Evolutionary conservation across 2,329 filamentous ascomycete species (phyloP), one percentile per base, ranked within the genome.

Genomic region (Cryphonectria naterciae): DNA sequence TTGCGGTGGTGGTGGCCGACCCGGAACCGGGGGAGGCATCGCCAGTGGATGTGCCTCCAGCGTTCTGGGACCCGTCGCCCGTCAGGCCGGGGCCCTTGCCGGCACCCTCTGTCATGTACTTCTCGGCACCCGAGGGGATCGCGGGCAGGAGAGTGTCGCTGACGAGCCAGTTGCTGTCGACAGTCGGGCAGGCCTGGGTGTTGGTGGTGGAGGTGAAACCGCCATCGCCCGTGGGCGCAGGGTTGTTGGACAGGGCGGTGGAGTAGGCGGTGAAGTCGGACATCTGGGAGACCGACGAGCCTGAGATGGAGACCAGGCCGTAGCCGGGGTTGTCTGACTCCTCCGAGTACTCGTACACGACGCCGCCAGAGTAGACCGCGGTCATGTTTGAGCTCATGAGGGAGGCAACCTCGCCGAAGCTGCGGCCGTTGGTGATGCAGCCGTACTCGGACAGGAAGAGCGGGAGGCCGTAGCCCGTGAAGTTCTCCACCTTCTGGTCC

Each of bases 381-480:
- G 92, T 94, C 95, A 98, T 98, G 72, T 97, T 80, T 28, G 81
- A 82, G 82, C 85, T 88, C 91, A 98, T 98, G 70, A 99, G 86
- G 62, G 95, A 86, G 64, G 82, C 81, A 67, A 98, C 83, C 84
- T 98, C 95, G 72, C 89, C 85, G 78, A 97, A 99, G 78, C 91
- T 85, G 76, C 95, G 95, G 72, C 85, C 88, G 85, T 93, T 94
- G 79, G 88, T 92, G 82, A 80, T 94, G 85, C 96, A 99, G 73
- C 96, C 96, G 79, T 92, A 98, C 82, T 98, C 96, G 66, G 95
- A 98, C 68, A 99, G 87, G 89, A 97, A 98, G 78, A 97, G 91
- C 71, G 95, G 93, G 68, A 97, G 85, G 76, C 93, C 93, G 80
- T 97, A 97, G 80, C 92, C 89, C 74, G 88, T 90, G 82, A 95